phyloP scores from a whole-genome alignment of 2,329 filamentous ascomycete genomes.

The Calonectria fujianensis region DNA sequence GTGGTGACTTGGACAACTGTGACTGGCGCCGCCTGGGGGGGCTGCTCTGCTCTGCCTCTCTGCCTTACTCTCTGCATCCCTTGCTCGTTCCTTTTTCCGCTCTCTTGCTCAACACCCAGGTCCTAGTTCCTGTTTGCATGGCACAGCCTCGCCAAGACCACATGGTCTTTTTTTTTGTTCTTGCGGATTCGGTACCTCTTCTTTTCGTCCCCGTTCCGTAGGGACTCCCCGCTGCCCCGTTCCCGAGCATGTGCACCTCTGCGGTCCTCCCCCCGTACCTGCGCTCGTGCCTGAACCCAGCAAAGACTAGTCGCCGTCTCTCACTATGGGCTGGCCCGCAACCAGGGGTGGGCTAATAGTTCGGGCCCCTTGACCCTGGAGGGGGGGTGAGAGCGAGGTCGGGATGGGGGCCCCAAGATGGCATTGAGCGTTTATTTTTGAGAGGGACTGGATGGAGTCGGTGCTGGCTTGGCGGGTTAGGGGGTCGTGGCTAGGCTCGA shows the following conservation, averaged over 20 bases:
- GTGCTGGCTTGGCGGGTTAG: slow-evolving; percentile 26
- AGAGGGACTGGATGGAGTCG: slow-evolving; percentile 28
- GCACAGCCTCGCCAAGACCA: slow-evolving; percentile 30
- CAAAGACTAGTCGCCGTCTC: not conserved
- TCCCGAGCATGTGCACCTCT: not conserved
- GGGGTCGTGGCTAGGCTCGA: slow-evolving; percentile 27
- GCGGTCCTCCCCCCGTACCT: not conserved
- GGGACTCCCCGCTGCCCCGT: slow-evolving; percentile 23
- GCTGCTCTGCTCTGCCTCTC: not conserved
- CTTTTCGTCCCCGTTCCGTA: slow-evolving; percentile 25
- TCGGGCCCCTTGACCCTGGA: slow-evolving; percentile 18
- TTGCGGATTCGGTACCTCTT: slow-evolving; percentile 10
- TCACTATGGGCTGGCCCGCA: slow-evolving; percentile 23
- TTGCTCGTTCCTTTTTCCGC: not conserved
- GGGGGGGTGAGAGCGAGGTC: slow-evolving; percentile 23
- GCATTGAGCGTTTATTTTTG: slow-evolving; percentile 38
- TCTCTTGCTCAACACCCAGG: not conserved
- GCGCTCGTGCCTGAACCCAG: slow-evolving; percentile 24
- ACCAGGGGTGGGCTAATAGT: slow-evolving; percentile 19
- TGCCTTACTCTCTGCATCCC: too few relatives aligned
- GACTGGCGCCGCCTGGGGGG: slow-evolving; percentile 43
- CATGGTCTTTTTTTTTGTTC: slow-evolving; percentile 1
- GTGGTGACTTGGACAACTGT: slow-evolving; percentile 44
- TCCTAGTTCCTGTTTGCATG: slow-evolving; percentile 21
- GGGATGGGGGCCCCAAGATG: slow-evolving; percentile 15